phyloP scores from a whole-genome alignment of 2,329 filamentous ascomycete genomes.

The Colletotrichum lindemuthianum region DNA sequence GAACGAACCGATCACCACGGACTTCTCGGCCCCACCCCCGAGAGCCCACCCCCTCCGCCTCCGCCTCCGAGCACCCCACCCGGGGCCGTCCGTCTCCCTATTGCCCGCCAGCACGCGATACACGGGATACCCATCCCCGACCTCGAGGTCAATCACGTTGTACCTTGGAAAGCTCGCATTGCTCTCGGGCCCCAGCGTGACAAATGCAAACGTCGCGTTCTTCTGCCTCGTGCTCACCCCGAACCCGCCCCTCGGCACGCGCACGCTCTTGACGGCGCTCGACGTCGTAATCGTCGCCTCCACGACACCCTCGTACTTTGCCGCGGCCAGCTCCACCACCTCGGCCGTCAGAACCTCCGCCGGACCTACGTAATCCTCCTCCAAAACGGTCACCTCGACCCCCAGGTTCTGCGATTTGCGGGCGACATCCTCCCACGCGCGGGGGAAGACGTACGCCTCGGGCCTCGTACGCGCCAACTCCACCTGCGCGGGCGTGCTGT shows the following conservation, averaged over 20 bases:
- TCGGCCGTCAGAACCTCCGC: conserved; percentile 42
- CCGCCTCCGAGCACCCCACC: no score
- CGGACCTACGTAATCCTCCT: conserved; percentile 38
- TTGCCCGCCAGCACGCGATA: conserved; percentile 37
- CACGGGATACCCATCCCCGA: conserved; percentile 44
- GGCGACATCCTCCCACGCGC: conserved; percentile 41
- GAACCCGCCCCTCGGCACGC: conserved; percentile 42
- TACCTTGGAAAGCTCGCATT: conserved; percentile 44
- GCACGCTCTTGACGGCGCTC: conserved; percentile 30
- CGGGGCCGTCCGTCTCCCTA: no score
- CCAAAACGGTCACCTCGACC: conserved; percentile 40
- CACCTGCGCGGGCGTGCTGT: conserved; percentile 39
- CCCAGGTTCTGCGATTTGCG: conserved; percentile 40
- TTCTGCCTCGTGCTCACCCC: conserved; percentile 45
- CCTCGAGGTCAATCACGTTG: conserved; percentile 42
- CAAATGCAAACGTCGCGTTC: conserved; percentile 43
- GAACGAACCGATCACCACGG: no score
- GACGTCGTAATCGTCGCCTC: conserved; percentile 38
- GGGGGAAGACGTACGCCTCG: conserved; percentile 42
- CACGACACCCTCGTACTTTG: conserved; percentile 43
- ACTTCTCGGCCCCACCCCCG: no score
- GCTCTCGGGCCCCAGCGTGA: conserved; percentile 45
- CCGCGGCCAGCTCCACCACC: conserved; percentile 34
- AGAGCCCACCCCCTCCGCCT: no score
- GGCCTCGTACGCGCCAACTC: conserved; percentile 43